Conservation (phyloP, 2,329 filamentous ascomycete genomes). For the Fusarium fracticaudum region DNA sequence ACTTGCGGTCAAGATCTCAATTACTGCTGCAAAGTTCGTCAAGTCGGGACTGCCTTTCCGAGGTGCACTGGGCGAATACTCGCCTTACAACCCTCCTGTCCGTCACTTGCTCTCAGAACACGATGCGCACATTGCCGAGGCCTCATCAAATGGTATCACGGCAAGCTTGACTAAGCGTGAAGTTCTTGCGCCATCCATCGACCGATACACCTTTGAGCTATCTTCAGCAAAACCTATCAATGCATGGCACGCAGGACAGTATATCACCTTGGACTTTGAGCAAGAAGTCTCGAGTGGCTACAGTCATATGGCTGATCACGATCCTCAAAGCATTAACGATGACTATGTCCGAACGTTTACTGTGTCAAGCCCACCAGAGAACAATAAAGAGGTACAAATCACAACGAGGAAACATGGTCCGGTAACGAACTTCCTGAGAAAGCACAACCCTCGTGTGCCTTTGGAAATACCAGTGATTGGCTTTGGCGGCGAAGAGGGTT, state of each 20-base stretch:
- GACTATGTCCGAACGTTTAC: constrained; percentile 88
- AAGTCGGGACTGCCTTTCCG: constrained; percentile 73
- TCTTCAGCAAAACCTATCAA: constrained; percentile 32
- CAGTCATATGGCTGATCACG: constrained; percentile 83
- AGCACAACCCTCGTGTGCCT: constrained; percentile 60
- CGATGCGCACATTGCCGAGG: constrained; percentile 25
- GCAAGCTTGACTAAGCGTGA: constrained; percentile 69
- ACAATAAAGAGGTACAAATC: constrained; percentile 69
- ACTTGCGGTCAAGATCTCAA: constrained; percentile 74
- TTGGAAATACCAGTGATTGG: constrained; percentile 76
- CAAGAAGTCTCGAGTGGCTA: constrained; percentile 77
- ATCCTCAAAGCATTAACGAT: constrained; percentile 83
- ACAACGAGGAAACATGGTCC: constrained; percentile 75
- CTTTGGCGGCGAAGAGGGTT: constrained; percentile 71
- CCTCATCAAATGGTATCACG: constrained; percentile 32
- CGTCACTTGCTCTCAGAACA: constrained; percentile 71
- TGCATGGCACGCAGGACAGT: constrained; percentile 75
- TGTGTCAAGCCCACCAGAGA: constrained; percentile 68
- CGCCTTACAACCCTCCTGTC: constrained; percentile 82
- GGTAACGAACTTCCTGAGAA: constrained; percentile 73
- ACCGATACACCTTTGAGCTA: constrained; percentile 66
- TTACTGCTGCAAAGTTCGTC: constrained; percentile 71
- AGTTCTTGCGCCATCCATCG: constrained; percentile 71
- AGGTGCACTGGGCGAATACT: constrained; percentile 66
- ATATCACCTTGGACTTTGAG: constrained; percentile 79